Evolutionary conservation across 2,329 filamentous ascomycete genomes (phyloP), one percentile per base, ranked within the genome.

Genomic region (Fusarium penzigii): DNA sequence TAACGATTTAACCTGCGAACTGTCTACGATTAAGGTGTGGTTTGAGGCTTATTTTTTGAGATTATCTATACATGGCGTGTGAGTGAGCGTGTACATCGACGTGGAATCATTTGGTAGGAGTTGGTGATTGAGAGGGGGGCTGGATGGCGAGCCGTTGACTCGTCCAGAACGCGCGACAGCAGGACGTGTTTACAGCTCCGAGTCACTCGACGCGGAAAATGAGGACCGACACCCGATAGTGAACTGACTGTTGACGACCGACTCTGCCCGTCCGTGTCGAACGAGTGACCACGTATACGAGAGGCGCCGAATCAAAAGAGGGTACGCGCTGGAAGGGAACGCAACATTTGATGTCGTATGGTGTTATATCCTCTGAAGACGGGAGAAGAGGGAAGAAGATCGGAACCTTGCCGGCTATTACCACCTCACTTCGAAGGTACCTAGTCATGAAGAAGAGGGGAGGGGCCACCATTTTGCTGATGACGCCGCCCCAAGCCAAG

Each of bases 61-160:
- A 56, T 43, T 56, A 57, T 62, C 70, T 70, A 50, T 59, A 57
- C 49, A 7, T 25, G 20, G 48, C 62, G 65, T 53, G 62, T 59
- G 69, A 57, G 61, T 25, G 61, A 55, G 59, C 63, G 69, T 71
- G 61, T 57, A 65, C 55, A 59, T 14, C 32, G 68, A 64, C 57
- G 53, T 46, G 50, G 53, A 58, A 65, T 51, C 48, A 62, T 64
- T 63, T 50, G 57, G 63, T 59, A 61, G 51, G 56, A 57, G 64
- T 65, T 65, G 61, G 57, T 65, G 61, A 56, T 63, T 62, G 59
- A 52, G 58, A 51, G 52, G 59, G 55, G 51, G 51, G 53, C 45
- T 49, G 52, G 53, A 53, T 54, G 32, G 13, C 13, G 46, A 48
- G 51, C 44, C 57, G 53, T 55, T 46, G 49, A 48, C 55, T 56